A percentile compares a stretch with the other conserved stretches of the same genome.
Conservation (phyloP, 495 filamentous ascomycete genomes). For the Massariosphaeria phaeospora region DNA sequence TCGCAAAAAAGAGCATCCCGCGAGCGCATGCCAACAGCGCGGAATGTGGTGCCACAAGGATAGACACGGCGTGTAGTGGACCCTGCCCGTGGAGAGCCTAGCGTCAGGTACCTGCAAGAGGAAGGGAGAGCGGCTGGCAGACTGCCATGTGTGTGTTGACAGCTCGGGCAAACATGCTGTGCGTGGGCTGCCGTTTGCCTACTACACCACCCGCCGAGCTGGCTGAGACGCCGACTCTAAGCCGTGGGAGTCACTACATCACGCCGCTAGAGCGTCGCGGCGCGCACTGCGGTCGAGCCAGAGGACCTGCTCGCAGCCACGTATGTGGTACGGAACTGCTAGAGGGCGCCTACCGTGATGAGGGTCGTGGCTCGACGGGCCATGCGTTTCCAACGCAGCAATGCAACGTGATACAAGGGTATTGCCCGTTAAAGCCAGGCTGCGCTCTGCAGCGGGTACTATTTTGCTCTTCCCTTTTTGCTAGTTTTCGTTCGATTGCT, state of each 20-base stretch:
- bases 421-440: no score
- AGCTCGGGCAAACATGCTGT: no score
- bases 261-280: background rate
- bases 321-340: conserved; percentile 3
- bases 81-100: background rate
- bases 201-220: no score
- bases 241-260: no score
- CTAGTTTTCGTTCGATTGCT: no score
- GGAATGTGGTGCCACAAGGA: background rate
- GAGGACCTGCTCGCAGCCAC: conserved; percentile 1
- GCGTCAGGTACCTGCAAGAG: background rate
- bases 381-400: no score
- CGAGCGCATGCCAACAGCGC: background rate
- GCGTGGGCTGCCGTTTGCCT: no score
- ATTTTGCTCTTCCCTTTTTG: no score
- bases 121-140: no score
- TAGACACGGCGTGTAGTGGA: no score
- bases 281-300: background rate
- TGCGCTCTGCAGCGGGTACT: background rate
- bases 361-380: background rate
- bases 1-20: background rate
- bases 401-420: background rate
- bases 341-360: background rate
- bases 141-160: no score
- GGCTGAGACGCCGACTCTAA: no score